These are phyloP conservation scores for Picea abies DNA, from an alignment of 83 land plant species.

Conservation along the genomic window DNA sequence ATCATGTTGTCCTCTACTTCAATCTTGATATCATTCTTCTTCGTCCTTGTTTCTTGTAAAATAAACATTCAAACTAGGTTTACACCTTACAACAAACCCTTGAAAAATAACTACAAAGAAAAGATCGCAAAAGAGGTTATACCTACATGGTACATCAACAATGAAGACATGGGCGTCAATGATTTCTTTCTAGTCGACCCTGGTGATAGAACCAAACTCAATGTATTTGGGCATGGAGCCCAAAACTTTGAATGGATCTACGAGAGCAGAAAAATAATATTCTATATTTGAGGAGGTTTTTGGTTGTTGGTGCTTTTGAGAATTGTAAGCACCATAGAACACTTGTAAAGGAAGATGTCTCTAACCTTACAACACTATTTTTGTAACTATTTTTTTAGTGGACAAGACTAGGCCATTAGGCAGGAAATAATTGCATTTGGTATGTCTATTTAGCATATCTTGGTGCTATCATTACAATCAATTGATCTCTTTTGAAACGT, in stretches of 20 bases:
- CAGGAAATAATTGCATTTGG: no score
- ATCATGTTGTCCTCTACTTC: conserved; percentile 41
- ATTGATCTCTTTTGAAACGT: no score
- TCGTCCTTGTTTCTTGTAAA: conserved; percentile 23
- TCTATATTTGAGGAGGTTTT: no score
- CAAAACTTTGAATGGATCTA: conserved; percentile 36
- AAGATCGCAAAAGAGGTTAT: neutral
- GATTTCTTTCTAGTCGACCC: conserved; percentile 40
- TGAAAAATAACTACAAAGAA: neutral
- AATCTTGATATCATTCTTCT: conserved; percentile 41
- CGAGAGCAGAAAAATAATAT: conserved; percentile 5
- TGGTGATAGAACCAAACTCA: conserved; percentile 25
- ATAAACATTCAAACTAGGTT: neutral
- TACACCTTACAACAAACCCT: neutral
- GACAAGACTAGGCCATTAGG: no score
- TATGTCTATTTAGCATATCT: no score
- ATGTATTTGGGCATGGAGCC: conserved; percentile 21
- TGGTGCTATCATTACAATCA: no score
- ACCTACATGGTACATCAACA: conserved; percentile 27
- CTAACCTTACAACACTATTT: no score
- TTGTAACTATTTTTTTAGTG: no score
- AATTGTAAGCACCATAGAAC: no score
- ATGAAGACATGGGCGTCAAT: conserved; percentile 23
- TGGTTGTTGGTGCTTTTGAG: no score
- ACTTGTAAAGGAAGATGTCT: no score